Evolutionary conservation across 371 early-diverging fungal species (phyloP), one percentile per base, ranked within the genome.

Genomic region (Saksenaea vasiformis): DNA sequence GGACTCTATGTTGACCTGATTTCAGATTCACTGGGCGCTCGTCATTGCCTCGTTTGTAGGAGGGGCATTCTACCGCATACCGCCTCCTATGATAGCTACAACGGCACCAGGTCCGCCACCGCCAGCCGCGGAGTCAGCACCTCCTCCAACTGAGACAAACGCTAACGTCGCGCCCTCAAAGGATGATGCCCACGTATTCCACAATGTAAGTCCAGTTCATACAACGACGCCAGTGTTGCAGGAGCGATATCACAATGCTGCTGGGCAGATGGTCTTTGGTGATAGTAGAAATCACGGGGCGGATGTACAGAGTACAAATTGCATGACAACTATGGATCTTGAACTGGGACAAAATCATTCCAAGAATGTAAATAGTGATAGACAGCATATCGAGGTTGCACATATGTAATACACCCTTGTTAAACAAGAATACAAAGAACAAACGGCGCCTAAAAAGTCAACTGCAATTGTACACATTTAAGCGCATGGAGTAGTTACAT

Each of bases 1-100:
- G 5, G 11, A 7, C 7, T 0, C 4, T 28, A 10, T 36, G 14
- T 36, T 58, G 19, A 38, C 11, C 1, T 8, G 10, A 5, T 17
- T 11, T 31, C 28, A 69, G 70, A 53, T 66, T 3, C 70, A 70
- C 34, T 70, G 70, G 70, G 56, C 61, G 19, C 38, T 70, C 9
- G 62, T 70, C 4, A 56, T 66, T 28, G 59, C 70, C 34, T 41
- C 62, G 11, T 70, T 63, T 60, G 64, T 66, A 36, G 70, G 70
- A 7, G 60, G 64, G 3, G 60, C 68, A 0, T 64, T 68, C 36
- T 56, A 58, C 14, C 51, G 59, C 37, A 36, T 68, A 22, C 64
- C 64, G n/a, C 64, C 68, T n/a, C 68, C 56, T 34, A 35, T 47
- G 22, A 11, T 47, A 8, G 51, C 51, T 22, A 7, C 51, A 22